Base-by-base conservation (phyloP, 2,329 filamentous ascomycete genomes). In the Penicillium sp. region DNA sequence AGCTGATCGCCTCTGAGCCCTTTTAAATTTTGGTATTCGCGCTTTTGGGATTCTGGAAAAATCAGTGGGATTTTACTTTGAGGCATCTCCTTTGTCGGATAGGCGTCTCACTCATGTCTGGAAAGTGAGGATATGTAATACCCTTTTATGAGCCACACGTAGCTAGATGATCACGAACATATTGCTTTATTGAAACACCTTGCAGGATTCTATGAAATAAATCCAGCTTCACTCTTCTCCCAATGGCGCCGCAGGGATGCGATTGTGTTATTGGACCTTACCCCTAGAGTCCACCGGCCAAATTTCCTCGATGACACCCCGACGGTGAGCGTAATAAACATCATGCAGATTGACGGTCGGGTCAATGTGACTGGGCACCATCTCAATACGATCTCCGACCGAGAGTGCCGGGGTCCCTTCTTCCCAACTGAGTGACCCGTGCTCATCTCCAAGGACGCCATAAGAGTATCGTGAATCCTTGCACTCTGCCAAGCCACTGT, bases 301-400 rank as follows among this genome's bases (percentile, higher is more conserved):
- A 21, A 81, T 79, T 59, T 81, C 79, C 58, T 80, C 74, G 55
- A 82, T 73, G 1, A 80, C 58, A 0, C 79, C 79, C 0, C 75
- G 71, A 4, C 79, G 71, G 62, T 81, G 65, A 2, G 77, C 79
- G 60, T 79, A 81, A 60, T 81, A 82, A 31, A 76, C 67, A 45
- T 82, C 78, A 57, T 81, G 78, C 51, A 82, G 61, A 54, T 82
- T 82, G 50, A 82, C 74, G 0, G 80, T 82, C 0, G 80, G 79
- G 60, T 82, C 80, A 51, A 82, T 82, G 62, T 82, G 80, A 59
- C 79, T 82, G 0, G 79, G 80, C 11, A 82, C 66, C 78, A 82
- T 81, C 65, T 81, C 77, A 10, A 81, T 72, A 4, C 75, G 66
- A 62, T 81, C 78, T 0, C 79, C 79, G 27, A 81, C 68, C 2